Conservation (phyloP, 2,329 filamentous ascomycete species). For the Ophiostoma quercus region DNA sequence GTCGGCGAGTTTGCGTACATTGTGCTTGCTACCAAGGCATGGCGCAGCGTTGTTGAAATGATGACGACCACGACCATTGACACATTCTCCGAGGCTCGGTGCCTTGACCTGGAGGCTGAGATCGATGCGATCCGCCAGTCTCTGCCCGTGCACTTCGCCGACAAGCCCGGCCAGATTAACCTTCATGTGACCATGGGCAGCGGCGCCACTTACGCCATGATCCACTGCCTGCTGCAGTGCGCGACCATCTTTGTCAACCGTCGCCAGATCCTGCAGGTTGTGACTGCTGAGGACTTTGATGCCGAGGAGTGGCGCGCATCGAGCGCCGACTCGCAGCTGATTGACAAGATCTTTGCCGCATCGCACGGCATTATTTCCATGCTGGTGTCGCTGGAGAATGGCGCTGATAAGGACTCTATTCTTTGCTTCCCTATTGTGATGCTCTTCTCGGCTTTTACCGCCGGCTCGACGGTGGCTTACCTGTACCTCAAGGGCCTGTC, state of each 20-base stretch:
- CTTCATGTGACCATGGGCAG: constrained; percentile 61
- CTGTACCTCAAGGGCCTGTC: constrained; percentile 58
- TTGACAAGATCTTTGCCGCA: constrained; percentile 54
- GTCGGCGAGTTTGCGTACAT: constrained; percentile 59
- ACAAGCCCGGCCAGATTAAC: constrained; percentile 57
- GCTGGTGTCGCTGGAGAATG: constrained; percentile 50
- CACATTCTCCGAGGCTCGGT: constrained; percentile 51
- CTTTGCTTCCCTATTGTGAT: constrained; percentile 60
- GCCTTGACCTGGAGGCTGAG: constrained; percentile 46
- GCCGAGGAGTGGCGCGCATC: constrained; percentile 48
- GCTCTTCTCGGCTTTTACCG: constrained; percentile 58
- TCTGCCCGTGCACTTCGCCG: constrained; percentile 55
- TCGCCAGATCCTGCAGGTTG: constrained; percentile 53
- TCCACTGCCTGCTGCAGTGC: constrained; percentile 57
- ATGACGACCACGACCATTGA: constrained; percentile 49
- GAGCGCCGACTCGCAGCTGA: constrained; percentile 45
- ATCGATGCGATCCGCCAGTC: constrained; percentile 52
- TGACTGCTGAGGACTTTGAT: constrained; percentile 49
- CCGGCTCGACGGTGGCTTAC: constrained; percentile 57
- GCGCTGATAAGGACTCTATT: constrained; percentile 53
- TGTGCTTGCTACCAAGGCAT: constrained; percentile 55
- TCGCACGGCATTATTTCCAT: constrained; percentile 56
- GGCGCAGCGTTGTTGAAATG: constrained; percentile 59
- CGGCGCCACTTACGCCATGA: constrained; percentile 58
- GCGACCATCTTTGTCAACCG: constrained; percentile 58